Conservation (phyloP, 2,329 filamentous ascomycete genomes). For the Aschersonia sp. region DNA sequence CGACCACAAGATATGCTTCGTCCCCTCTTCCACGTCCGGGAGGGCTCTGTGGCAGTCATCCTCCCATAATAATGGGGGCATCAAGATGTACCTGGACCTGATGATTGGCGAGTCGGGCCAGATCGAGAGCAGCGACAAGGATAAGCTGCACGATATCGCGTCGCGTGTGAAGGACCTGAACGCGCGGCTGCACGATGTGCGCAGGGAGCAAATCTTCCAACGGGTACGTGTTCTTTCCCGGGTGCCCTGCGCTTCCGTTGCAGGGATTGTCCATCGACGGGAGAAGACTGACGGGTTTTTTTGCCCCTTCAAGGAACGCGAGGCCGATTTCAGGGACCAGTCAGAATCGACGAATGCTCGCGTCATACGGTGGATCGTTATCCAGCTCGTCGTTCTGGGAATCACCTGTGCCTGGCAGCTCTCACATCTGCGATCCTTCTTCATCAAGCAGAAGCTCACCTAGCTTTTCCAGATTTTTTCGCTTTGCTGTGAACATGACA, state of each 20-base stretch:
- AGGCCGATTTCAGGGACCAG: constrained; percentile 96
- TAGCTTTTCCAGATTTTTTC: background rate
- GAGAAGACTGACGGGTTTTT: background rate
- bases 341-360: constrained; percentile 85
- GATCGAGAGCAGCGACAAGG: constrained; percentile 88
- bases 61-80: constrained; percentile 52
- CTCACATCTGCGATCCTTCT: constrained; percentile 89
- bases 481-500: background rate
- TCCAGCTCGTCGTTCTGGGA: constrained; percentile 74
- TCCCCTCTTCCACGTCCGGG: constrained; percentile 59
- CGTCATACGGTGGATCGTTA: constrained; percentile 85
- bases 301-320: constrained; percentile 55
- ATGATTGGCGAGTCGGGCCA: constrained; percentile 88
- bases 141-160: constrained; percentile 80
- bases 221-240: constrained; percentile 41
- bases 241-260: background rate
- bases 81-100: constrained; percentile 77
- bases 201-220: constrained; percentile 93
- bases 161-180: constrained; percentile 84
- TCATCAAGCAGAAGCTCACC: constrained; percentile 89
- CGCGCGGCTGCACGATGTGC: constrained; percentile 71
- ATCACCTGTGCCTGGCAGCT: constrained; percentile 94
- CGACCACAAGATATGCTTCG: constrained; percentile 92
- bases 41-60: constrained; percentile 58
- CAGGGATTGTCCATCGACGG: background rate